Percentiles rank a stretch among this genome's conserved stretches.
Conservation (phyloP, 768 basidiomycete species). For the Suillus brevipes region DNA sequence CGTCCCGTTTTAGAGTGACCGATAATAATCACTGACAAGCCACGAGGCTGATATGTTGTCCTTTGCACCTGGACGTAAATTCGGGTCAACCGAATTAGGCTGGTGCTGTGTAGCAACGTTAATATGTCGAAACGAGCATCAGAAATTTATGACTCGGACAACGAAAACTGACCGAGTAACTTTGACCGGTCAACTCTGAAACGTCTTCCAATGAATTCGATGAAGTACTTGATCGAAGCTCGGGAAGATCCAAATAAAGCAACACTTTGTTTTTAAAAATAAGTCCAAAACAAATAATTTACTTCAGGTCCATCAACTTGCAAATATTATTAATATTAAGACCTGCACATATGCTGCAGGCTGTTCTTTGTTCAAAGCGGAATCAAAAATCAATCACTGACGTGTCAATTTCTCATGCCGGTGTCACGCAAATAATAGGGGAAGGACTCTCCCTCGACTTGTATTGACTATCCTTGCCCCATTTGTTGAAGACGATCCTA, state of each 20-base stretch:
- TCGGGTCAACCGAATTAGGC: conserved; percentile 2
- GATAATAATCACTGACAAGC: conserved; percentile 5
- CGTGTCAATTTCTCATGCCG: conserved; percentile 9
- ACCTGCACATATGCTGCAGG: no score
- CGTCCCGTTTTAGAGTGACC: conserved; percentile 18
- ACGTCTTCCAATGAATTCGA: neutral
- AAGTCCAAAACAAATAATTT: neutral
- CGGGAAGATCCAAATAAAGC: neutral
- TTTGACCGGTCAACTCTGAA: neutral
- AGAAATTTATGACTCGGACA: neutral
- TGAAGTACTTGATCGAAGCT: conserved; percentile 1
- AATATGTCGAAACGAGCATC: neutral
- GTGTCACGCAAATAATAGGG: neutral
- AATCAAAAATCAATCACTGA: conserved; percentile 1
- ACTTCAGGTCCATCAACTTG: no score
- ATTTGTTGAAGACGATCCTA: neutral
- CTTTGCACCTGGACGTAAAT: neutral
- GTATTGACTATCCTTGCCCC: neutral
- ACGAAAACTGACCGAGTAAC: neutral
- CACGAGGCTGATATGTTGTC: conserved; percentile 7
- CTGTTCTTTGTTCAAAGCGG: neutral
- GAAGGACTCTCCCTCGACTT: no score
- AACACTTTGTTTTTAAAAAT: neutral
- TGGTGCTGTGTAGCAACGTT: conserved; percentile 3
- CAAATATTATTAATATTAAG: no score